Evolutionary conservation across 2,329 filamentous ascomycete species (phyloP), one percentile per base, ranked within the genome.

Genomic region (Hortaea sp.): DNA sequence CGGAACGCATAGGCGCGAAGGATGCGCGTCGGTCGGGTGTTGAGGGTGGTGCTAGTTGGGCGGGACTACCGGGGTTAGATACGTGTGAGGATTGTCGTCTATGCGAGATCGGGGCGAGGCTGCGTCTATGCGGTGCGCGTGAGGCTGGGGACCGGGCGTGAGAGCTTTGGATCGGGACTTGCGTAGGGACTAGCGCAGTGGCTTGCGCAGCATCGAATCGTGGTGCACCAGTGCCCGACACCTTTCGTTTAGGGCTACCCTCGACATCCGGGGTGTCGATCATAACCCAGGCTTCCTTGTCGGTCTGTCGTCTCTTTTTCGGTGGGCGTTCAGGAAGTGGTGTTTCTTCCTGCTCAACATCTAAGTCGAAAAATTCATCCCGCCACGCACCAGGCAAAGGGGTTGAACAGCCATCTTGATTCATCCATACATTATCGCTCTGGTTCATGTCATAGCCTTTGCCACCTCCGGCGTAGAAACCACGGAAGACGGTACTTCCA

Each of bases 391-490:
- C 78, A 0, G 78, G 77, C 3, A 78, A 55, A 1, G 73, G 70
- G 5, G 71, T 72, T 2, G 63, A 62, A 7, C 59, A 55, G 2
- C 60, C 48, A 5, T 53, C 52, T 5, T 54, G 45, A 5, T 29
- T 20, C 7, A 28, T 31, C 7, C 38, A 49, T 27, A 35, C 12
- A n/a, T 30, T 35, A 29, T 43, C 37, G 29, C 28, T 43, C 10
- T 5, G 29, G 20, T 41, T 12, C 20, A 42, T 28, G 41, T 48
- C 39, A 59, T 89, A 94, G 28, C 79, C 81, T 49, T 72, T 73
- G 6, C 89, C 90, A 3, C 84, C 87, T 6, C 89, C 90, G 9
- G 89, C 88, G 51, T 89, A 82, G 63, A 95, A 95, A 0, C 89
- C 89, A 45, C 77, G 76, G 59, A 95, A 94, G 0, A 84, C 78